phyloP scores from a whole-genome alignment of 148 eudicot species.

The Vaccinium darrowii region DNA sequence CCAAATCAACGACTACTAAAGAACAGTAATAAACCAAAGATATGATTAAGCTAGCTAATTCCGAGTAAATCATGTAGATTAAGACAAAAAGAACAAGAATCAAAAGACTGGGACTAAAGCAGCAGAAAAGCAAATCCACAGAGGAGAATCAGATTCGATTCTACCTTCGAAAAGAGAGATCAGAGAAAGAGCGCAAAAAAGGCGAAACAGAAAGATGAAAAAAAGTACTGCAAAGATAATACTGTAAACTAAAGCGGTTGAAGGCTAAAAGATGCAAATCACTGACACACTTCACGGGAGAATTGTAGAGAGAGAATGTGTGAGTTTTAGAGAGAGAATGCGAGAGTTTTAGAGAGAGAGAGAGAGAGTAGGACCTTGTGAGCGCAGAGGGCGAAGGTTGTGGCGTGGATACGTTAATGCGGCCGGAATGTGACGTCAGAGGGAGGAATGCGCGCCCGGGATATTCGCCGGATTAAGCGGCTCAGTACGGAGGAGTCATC shows the following conservation, averaged over 20 bases:
- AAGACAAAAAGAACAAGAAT: not conserved
- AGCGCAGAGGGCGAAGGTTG: not conserved
- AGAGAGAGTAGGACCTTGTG: not conserved
- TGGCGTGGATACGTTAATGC: constrained; percentile 13
- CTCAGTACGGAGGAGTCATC: not conserved
- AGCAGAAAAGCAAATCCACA: constrained; percentile 10
- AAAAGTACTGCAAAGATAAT: constrained; percentile 2
- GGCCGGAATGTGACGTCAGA: constrained; percentile 22
- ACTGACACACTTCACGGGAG: constrained; percentile 9
- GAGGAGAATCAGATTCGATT: constrained; percentile 16
- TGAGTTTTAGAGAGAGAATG: not conserved
- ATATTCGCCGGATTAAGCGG: constrained; percentile 24
- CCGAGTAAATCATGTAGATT: not conserved
- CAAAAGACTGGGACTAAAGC: not conserved
- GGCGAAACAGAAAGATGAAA: not conserved
- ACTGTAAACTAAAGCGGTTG: not conserved
- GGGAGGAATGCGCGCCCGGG: constrained; percentile 30
- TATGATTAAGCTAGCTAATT: not conserved
- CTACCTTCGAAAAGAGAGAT: constrained; percentile 27
- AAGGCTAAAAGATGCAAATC: constrained; percentile 9
- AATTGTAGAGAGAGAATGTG: not conserved
- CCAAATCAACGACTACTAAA: not conserved
- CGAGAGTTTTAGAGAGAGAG: not conserved
- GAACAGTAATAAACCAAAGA: not conserved
- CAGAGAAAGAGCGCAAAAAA: constrained; percentile 17